Evolutionary conservation across 2,329 filamentous ascomycete species (phyloP).

Genomic region (Epicoccum sorghinum): DNA sequence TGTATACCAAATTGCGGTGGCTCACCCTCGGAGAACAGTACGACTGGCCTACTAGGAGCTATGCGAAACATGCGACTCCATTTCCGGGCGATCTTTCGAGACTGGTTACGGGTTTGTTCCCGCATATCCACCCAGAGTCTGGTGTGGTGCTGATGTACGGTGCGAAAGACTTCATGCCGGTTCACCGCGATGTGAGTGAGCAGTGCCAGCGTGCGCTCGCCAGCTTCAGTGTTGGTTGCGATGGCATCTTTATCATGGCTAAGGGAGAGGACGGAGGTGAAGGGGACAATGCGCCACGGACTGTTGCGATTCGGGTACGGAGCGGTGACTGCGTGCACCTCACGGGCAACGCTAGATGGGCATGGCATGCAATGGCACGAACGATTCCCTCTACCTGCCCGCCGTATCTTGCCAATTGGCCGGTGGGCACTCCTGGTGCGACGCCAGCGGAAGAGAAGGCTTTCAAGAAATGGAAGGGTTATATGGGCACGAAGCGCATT

Average conservation of each 20-base stretch:
- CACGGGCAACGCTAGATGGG: constrained; percentile 79
- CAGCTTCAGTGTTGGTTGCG: constrained; percentile 88
- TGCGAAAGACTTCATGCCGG: constrained; percentile 87
- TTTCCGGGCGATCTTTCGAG: constrained; percentile 77
- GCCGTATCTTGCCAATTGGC: constrained; percentile 75
- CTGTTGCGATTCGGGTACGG: constrained; percentile 58
- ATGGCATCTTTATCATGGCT: constrained; percentile 82
- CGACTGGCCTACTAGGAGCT: constrained; percentile 89
- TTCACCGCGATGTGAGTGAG: constrained; percentile 94
- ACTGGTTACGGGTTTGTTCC: constrained; percentile 76
- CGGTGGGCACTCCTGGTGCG: constrained; percentile 51
- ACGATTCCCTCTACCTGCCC: constrained; percentile 83
- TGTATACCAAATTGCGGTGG: constrained; percentile 88
- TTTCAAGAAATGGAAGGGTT: constrained; percentile 49
- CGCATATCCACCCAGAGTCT: constrained; percentile 79
- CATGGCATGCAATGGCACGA: constrained; percentile 95
- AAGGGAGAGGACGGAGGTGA: constrained; percentile 47
- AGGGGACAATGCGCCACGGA: constrained; percentile 37
- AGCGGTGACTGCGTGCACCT: constrained; percentile 93
- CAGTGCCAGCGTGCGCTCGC: constrained; percentile 80
- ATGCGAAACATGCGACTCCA: constrained; percentile 71
- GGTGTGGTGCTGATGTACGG: constrained; percentile 94
- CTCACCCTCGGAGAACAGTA: constrained; percentile 94
- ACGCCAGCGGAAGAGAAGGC: constrained; percentile 38
- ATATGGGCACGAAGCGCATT: constrained; percentile 49